Conservation (phyloP, 2,329 filamentous ascomycete species). For the Phialophora chinensis region DNA sequence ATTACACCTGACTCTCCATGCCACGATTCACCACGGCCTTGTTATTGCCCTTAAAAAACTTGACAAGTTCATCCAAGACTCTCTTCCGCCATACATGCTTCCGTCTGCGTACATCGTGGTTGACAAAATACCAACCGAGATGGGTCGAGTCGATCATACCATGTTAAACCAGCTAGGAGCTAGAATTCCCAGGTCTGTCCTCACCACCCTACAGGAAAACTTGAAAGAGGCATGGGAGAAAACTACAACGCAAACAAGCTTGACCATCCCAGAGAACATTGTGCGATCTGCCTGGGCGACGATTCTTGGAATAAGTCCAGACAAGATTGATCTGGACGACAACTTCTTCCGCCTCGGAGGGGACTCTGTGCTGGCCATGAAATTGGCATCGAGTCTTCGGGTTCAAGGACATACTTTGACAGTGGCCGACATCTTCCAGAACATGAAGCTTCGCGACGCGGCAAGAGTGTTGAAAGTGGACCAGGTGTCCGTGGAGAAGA, state of each 20-base stretch:
- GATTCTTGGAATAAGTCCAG: constrained; percentile 50
- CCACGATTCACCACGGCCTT: constrained; percentile 38
- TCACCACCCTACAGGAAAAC: constrained; percentile 33
- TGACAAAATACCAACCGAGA: constrained; percentile 38
- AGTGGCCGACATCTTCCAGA: constrained; percentile 42
- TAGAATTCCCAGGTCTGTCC: constrained; percentile 42
- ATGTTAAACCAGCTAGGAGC: constrained; percentile 49
- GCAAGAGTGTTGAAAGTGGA: constrained; percentile 48
- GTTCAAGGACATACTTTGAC: constrained; percentile 36
- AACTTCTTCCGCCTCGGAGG: constrained; percentile 44
- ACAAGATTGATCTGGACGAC: constrained; percentile 37
- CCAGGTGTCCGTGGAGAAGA: constrained; percentile 11
- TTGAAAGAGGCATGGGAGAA: constrained; percentile 46
- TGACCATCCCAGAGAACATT: constrained; percentile 46
- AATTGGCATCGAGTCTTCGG: constrained; percentile 38
- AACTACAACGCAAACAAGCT: constrained; percentile 40
- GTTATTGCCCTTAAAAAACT: constrained; percentile 46
- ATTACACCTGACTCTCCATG: constrained; percentile 39
- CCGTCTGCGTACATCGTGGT: constrained; percentile 53
- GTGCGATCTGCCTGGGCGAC: constrained; percentile 14
- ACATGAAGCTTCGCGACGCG: constrained; percentile 57
- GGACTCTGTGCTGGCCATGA: constrained; percentile 43
- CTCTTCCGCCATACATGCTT: constrained; percentile 57
- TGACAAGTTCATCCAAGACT: constrained; percentile 50
- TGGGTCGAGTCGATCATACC: constrained; percentile 45